phyloP scores from a whole-genome alignment of 441 rosid genomes.

The Bocquillonia castaneifolia region DNA sequence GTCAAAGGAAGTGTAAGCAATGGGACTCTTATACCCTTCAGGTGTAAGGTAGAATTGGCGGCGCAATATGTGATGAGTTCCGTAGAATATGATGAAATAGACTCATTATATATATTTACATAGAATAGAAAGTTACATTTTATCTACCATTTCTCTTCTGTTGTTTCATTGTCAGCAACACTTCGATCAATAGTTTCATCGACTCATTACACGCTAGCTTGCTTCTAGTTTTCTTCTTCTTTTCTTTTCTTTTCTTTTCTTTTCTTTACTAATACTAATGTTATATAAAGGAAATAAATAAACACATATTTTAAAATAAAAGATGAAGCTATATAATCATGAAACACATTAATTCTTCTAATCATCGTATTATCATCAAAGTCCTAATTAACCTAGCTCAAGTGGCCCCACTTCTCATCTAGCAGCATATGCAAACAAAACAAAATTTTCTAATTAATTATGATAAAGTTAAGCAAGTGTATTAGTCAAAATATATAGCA shows the following conservation, averaged over 20 bases:
- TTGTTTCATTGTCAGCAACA: neutral
- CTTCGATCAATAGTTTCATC: neutral
- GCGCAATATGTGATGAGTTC: slow-evolving; percentile 26
- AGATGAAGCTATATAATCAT: neutral
- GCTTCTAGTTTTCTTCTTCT: neutral
- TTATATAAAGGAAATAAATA: no score
- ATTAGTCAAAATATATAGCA: neutral
- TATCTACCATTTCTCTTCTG: slow-evolving; percentile 6
- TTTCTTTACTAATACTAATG: no score
- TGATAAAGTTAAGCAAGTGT: neutral
- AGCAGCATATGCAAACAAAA: neutral
- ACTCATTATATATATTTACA: no score
- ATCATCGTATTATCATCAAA: no score
- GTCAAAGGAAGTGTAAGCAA: slow-evolving; percentile 21
- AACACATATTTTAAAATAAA: no score
- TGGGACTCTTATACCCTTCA: slow-evolving; percentile 16
- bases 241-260: no score
- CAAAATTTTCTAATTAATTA: neutral
- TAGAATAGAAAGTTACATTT: slow-evolving; percentile 6
- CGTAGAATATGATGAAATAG: slow-evolving; percentile 17
- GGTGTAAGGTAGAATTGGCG: slow-evolving; percentile 32
- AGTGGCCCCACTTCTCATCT: no score
- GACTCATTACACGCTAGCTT: neutral
- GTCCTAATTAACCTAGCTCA: no score
- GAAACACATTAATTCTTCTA: neutral